These are phyloP conservation scores for Golubevia pallescens DNA, from an alignment of 1,284 basidiomycete genomes.

Conservation along the genomic window DNA sequence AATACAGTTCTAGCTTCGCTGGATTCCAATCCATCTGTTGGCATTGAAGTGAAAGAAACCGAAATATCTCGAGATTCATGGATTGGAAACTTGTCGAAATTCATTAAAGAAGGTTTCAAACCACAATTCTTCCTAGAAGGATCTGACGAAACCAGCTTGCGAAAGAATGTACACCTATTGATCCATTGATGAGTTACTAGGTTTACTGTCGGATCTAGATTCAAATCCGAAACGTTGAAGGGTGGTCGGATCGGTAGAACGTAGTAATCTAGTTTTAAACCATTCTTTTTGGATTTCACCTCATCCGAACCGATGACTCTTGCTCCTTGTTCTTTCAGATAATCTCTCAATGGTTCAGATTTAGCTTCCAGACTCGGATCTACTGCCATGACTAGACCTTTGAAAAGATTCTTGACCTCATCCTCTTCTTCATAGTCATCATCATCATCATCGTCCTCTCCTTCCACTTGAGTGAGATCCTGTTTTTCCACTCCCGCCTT, in stretches of 20 bases:
- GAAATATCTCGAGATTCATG: not conserved
- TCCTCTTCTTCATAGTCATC: not conserved
- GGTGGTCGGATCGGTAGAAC: not conserved
- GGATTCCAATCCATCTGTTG: not conserved
- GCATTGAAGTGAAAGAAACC: not conserved
- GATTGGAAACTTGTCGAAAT: not conserved
- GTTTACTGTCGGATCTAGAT: not conserved
- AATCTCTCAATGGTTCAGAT: not conserved
- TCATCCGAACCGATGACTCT: not conserved
- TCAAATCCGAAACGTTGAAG: not conserved
- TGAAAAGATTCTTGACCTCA: not conserved
- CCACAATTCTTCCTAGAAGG: not conserved
- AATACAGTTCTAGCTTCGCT: not conserved
- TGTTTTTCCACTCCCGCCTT: not conserved
- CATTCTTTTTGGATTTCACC: too few relatives aligned
- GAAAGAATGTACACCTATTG: not conserved
- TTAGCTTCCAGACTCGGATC: not conserved
- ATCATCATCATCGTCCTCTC: not conserved
- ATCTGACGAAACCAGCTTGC: not conserved
- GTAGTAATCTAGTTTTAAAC: not conserved
- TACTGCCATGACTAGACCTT: not conserved
- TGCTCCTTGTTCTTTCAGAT: not conserved
- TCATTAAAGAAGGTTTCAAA: not conserved
- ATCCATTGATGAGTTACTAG: not conserved
- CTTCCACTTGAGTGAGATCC: not conserved